Base-by-base conservation (phyloP, 148 eudicot genomes). In the Polygonum maritimum region DNA sequence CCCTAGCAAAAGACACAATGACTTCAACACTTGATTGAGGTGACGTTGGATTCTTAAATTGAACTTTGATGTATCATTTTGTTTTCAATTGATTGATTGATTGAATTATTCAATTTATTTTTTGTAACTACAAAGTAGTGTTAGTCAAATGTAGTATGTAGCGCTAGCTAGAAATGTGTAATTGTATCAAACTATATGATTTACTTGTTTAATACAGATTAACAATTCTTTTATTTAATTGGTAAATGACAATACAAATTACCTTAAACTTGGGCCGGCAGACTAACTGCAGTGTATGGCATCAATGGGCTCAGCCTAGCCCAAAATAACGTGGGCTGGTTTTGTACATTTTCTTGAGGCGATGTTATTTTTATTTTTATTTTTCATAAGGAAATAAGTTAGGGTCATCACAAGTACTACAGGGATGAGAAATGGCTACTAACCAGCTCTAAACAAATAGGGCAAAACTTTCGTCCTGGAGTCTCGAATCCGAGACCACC, bases 21-120 rank as follows among this genome's bases (percentile, higher is more conserved):
- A 67, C 22, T 35, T 67, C 71, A 67, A 67, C 21, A 67, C 19
- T 67, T 67, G 71, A 67, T 67, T 62, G 38, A 62, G 16, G 31
- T 62, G 69, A 5, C 38, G 5, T 33, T 62, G 14, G 10, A 31
- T 62, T 62, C 31, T 26, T 26, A 26, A 4, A 5, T 18, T 62
- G 10, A 62, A 33, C 31, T 31, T 2, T 62, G 69, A 67, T 36
- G 6, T 36, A 35, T 14, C 18, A 31, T 16, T 65, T 35, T 33
- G 18, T 0, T 36, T 15, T 8, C 2, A 67, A 67, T 67, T 67
- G 19, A 35, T 67, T 67, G 19, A 35, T 67, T 67, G 71, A 10
- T 62, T 62, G 39, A 33, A 31, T 63, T 13, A 67, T 67, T 60
- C 69, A 60, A 60, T 60, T 60, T 60, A 60, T 60, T 60, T 12